These are phyloP conservation scores for Candida tibetensis DNA, from an alignment of 805 yeast genomes.

Conservation along the genomic window DNA sequence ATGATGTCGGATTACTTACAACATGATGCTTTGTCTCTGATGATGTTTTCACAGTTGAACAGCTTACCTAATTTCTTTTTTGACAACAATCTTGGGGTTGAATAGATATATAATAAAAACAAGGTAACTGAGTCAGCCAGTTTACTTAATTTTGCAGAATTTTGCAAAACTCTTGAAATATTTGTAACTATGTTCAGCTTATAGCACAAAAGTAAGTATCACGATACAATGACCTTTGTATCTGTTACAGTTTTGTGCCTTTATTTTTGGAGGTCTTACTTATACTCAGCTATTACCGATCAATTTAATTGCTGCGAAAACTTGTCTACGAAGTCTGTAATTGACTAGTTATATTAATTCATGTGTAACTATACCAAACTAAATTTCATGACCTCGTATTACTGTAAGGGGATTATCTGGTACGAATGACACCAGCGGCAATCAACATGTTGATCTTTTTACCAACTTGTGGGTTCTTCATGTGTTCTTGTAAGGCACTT, in stretches of 20 bases:
- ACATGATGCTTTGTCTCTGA: conserved; percentile 21
- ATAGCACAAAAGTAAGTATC: no score
- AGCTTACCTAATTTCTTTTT: conserved; percentile 38
- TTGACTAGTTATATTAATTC: no score
- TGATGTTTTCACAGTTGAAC: conserved; percentile 25
- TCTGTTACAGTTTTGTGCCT: no score
- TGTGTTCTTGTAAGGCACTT: conserved; percentile 94
- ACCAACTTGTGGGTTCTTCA: conserved; percentile 92
- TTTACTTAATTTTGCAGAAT: neutral
- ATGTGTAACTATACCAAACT: neutral
- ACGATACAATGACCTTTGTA: no score
- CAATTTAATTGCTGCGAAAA: no score
- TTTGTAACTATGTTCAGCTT: no score
- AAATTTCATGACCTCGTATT: neutral
- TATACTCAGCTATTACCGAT: no score
- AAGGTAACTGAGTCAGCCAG: neutral
- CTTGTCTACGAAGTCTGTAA: no score
- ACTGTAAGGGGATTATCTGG: conserved; percentile 47
- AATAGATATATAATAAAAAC: no score
- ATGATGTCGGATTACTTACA: conserved; percentile 14
- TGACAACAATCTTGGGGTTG: conserved; percentile 30
- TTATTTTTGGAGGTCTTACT: no score
- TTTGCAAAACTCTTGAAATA: neutral
- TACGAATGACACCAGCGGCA: conserved; percentile 96
- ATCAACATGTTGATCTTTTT: conserved; percentile 84